A percentile compares a stretch with the other conserved stretches of the same genome.
phyloP scores from a whole-genome alignment of 2,329 filamentous ascomycete genomes.

The Talaromyces sp. region DNA sequence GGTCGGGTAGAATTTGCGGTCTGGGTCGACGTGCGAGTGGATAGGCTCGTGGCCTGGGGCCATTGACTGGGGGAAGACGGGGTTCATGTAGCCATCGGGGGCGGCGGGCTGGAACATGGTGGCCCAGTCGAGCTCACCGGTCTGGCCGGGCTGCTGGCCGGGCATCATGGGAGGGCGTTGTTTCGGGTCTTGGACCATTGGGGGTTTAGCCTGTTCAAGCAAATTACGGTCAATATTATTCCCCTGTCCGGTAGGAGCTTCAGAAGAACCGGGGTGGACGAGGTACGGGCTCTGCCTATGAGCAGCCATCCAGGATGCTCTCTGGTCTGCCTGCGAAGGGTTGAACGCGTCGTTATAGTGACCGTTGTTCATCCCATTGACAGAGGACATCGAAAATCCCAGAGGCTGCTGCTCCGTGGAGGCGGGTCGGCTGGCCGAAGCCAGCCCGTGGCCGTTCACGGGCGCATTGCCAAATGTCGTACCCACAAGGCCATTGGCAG shows the following conservation, averaged over 20 bases:
- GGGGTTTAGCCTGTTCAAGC: constrained; percentile 39
- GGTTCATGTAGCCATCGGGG: constrained; percentile 60
- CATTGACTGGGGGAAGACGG: constrained; percentile 60
- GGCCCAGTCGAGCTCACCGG: constrained; percentile 63
- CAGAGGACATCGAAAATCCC: constrained; percentile 38
- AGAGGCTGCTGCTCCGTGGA: constrained; percentile 39
- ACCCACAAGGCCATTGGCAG: constrained; percentile 39
- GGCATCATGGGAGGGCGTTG: constrained; percentile 51
- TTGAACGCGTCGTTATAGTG: constrained; percentile 17
- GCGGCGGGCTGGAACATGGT: constrained; percentile 72
- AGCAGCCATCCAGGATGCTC: constrained; percentile 38
- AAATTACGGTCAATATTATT: constrained; percentile 40
- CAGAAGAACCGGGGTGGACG: constrained; percentile 33
- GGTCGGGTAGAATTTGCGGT: constrained; percentile 50
- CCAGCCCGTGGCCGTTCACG: constrained; percentile 36
- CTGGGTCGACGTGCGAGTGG: constrained; percentile 59
- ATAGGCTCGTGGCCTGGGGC: constrained; percentile 64
- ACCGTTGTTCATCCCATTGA: constrained; percentile 37
- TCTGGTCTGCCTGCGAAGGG: constrained; percentile 22
- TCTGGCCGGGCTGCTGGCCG: constrained; percentile 54
- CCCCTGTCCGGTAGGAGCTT: constrained; percentile 33
- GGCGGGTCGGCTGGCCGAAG: constrained; percentile 28
- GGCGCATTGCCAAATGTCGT: constrained; percentile 37
- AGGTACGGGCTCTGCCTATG: constrained; percentile 41
- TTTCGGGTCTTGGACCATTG: constrained; percentile 35